Percentiles rank a stretch among this genome's conserved stretches.
Conservation (phyloP, 2,329 filamentous ascomycete genomes). For the Fusarium sp. region DNA sequence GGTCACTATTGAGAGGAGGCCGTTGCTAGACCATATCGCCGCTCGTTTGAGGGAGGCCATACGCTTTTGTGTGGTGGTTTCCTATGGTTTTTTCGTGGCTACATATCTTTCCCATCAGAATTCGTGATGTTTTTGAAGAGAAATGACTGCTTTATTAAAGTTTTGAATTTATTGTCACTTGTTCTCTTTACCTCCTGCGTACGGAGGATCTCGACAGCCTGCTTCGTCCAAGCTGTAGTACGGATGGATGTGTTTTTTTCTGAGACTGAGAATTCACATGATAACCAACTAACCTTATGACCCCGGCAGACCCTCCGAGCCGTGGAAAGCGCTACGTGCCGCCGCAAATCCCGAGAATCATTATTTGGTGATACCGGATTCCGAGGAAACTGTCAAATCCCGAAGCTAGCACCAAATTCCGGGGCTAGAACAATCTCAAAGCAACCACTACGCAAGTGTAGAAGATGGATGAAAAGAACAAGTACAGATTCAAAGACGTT, state of each 20-base stretch:
- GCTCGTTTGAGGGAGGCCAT: conserved; percentile 59
- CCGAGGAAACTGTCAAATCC: conserved; percentile 2
- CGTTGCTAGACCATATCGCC: conserved; percentile 55
- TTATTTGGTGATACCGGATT: background rate
- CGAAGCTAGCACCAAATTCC: background rate
- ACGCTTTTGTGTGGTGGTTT: conserved; percentile 54
- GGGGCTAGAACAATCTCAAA: background rate
- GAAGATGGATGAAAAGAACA: background rate
- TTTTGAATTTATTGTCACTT: background rate
- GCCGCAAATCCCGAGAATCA: background rate
- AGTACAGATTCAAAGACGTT: conserved; percentile 1
- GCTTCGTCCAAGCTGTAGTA: background rate
- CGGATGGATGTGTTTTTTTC: background rate
- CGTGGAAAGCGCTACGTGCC: background rate
- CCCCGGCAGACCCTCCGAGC: conserved; percentile 5
- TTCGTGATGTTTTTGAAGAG: conserved; percentile 4
- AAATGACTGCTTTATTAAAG: too few species aligned
- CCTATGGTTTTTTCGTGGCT: conserved; percentile 57
- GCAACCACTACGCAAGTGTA: background rate
- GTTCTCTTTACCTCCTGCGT: background rate
- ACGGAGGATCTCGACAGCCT: background rate
- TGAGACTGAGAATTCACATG: background rate
- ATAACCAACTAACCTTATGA: background rate
- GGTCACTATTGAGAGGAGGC: conserved; percentile 35
- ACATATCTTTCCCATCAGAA: conserved; percentile 45